Percentiles rank a stretch among this genome's conserved stretches.
These are phyloP conservation scores for Dendrobium officinale DNA, from an alignment of 106 monocot species.

Conservation along the genomic window DNA sequence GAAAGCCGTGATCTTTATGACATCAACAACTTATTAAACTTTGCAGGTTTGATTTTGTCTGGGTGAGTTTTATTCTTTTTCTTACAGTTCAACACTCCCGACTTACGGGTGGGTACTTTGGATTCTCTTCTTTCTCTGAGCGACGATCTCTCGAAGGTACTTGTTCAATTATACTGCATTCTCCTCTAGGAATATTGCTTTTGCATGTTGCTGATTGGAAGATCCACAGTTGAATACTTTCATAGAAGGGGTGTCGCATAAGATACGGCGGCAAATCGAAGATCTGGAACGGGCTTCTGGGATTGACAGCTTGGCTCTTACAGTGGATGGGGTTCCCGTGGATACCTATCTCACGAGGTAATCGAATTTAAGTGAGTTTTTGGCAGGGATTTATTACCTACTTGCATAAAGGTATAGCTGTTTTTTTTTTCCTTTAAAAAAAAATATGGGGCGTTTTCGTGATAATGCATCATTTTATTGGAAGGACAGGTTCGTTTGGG, in stretches of 20 bases:
- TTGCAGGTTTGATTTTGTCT: slow-evolving; percentile 6
- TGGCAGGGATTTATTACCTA: background rate
- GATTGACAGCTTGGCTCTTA: slow-evolving; percentile 62
- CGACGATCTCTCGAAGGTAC: slow-evolving; percentile 84
- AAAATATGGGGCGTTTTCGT: too few relatives aligned
- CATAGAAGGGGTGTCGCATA: slow-evolving; percentile 83
- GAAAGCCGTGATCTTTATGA: background rate
- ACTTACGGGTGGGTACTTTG: slow-evolving; percentile 87
- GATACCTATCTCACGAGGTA: slow-evolving; percentile 93
- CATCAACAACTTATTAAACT: background rate
- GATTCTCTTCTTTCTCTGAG: slow-evolving; percentile 89
- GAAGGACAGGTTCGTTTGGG: slow-evolving; percentile 74
- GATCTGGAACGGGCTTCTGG: slow-evolving; percentile 75
- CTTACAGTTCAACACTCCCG: slow-evolving; percentile 68
- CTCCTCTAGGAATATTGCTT: background rate
- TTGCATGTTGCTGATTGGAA: slow-evolving; percentile 8
- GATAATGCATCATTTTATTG: background rate
- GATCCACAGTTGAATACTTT: slow-evolving; percentile 75
- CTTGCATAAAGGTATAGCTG: background rate
- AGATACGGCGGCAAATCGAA: slow-evolving; percentile 94
- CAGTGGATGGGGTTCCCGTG: slow-evolving; percentile 89
- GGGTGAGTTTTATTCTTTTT: background rate
- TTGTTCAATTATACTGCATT: background rate
- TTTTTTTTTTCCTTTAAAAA: background rate
- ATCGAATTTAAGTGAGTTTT: background rate